A percentile compares a stretch with the other conserved stretches of the same genome.
Evolutionary conservation across 371 early-diverging fungal genomes (phyloP).

Genomic region (Apophysomyces ossiformis): DNA sequence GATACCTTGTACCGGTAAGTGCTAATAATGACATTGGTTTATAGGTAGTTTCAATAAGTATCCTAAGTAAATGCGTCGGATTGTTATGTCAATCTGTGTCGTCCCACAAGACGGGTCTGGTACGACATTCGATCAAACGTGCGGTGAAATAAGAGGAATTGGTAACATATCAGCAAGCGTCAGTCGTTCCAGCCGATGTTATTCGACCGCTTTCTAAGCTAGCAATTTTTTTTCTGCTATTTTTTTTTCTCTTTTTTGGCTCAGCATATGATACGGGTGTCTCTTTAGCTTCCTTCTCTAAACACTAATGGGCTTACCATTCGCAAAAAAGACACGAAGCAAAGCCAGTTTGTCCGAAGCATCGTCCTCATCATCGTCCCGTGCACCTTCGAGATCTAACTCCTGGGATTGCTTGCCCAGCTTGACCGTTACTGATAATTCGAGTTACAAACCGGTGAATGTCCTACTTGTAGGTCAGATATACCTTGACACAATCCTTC

Average conservation of each 20-base stretch:
- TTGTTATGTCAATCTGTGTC: background rate
- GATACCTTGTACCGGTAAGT: too few species aligned
- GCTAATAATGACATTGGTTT: too few species aligned
- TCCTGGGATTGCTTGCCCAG: conserved; percentile 1
- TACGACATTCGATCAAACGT: conserved; percentile 2
- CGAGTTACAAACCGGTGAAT: conserved; percentile 2
- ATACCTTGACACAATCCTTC: conserved; percentile 57
- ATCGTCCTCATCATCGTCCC: conserved; percentile 1
- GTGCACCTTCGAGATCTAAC: background rate
- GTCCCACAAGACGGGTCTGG: conserved; percentile 4
- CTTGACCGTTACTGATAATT: background rate
- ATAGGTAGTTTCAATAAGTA: too few species aligned
- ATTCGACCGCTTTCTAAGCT: background rate
- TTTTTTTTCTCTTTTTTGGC: background rate
- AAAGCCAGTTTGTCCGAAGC: background rate
- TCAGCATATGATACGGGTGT: conserved; percentile 5
- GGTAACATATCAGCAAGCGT: background rate
- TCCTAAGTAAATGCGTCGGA: background rate
- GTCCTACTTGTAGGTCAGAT: conserved; percentile 54
- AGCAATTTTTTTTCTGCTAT: background rate
- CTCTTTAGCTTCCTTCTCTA: background rate
- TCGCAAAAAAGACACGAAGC: background rate
- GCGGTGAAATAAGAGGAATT: background rate
- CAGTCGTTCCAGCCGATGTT: background rate
- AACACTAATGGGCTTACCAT: conserved; percentile 2